Evolutionary conservation across 371 early-diverging fungal species (phyloP), one percentile per base, ranked within the genome.

Genomic region (Actinomortierella ambigua): DNA sequence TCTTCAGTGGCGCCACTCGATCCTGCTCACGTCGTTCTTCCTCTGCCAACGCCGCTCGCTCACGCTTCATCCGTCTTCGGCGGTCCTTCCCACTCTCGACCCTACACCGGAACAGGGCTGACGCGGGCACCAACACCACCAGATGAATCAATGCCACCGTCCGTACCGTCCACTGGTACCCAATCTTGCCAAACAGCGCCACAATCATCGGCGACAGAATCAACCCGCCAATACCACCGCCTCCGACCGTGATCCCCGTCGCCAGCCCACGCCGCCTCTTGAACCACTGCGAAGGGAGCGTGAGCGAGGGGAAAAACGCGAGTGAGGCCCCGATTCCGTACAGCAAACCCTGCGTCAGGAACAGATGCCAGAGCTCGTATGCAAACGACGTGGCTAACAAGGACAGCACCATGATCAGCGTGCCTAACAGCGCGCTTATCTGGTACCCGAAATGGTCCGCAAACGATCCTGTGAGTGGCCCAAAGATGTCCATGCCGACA

Each of bases 281-380:
- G 68, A 93, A 94, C 89, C 89, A 93, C 59, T 91, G 89, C 3
- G 86, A 79, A 9, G 89, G 86, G 11, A 90, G 68, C 0, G 86
- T 81, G 14, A 92, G 67, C 8, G 87, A 85, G 2, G 90, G 83
- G 24, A 87, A 83, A 73, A 85, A 89, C 1, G 81, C 78, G 55
- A 90, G 63, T 28, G 85, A 78, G 18, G 80, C 77, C 8, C 84
- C 86, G 5, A 88, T 20, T 0, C 92, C 92, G 57, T 86, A 85
- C n/a, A 89, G 42, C 2, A 91, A 61, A 26, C 92, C 92, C 53
- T 90, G 91, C 5, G 88, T 80, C 7, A 87, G 68, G 61, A 86
- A 89, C 4, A 91, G 65, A 44, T 84, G 83, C 85, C 82, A 82
- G 20, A 82, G 78, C 59, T 76, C 20, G 17, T 65, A 65, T 11